phyloP scores from a whole-genome alignment of 768 basidiomycete genomes.

The Tulasnella sp. region DNA sequence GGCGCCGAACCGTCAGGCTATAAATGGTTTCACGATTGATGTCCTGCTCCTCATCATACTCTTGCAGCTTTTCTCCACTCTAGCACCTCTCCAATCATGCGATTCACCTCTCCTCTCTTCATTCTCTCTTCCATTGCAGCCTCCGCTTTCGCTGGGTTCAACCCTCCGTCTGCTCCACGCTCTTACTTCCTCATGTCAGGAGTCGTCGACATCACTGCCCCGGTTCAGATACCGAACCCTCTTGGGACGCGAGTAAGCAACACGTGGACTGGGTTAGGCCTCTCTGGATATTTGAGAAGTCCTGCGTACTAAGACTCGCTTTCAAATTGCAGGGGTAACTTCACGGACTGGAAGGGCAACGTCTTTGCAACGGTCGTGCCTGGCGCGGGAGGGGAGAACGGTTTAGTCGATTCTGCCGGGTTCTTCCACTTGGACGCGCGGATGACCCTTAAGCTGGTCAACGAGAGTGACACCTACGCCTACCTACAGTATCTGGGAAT shows the following conservation, averaged over 20 bases:
- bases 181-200: not conserved
- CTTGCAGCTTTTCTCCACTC: too few species aligned
- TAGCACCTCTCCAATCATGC: not conserved
- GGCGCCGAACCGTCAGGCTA: too few species aligned
- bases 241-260: constrained; percentile 4
- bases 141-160: not conserved
- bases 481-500: not conserved
- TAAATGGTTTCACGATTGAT: too few species aligned
- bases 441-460: not conserved
- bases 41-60: too few species aligned
- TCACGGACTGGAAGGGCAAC: not conserved
- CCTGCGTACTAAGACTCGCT: too few species aligned
- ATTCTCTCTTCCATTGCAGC: not conserved
- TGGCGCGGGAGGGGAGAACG: not conserved
- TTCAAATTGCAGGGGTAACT: too few species aligned
- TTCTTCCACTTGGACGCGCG: not conserved
- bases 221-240: not conserved
- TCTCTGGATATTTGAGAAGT: not conserved
- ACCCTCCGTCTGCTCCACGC: not conserved
- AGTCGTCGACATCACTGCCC: not conserved
- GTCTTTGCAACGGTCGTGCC: not conserved
- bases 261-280: not conserved
- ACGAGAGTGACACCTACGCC: not conserved
- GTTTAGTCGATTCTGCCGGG: not conserved
- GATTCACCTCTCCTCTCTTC: not conserved